A percentile compares a stretch with the other conserved stretches of the same genome.
These are phyloP conservation scores for Ceratobasidium sp. DNA, from an alignment of 1,284 basidiomycete species.

Conservation along the genomic window DNA sequence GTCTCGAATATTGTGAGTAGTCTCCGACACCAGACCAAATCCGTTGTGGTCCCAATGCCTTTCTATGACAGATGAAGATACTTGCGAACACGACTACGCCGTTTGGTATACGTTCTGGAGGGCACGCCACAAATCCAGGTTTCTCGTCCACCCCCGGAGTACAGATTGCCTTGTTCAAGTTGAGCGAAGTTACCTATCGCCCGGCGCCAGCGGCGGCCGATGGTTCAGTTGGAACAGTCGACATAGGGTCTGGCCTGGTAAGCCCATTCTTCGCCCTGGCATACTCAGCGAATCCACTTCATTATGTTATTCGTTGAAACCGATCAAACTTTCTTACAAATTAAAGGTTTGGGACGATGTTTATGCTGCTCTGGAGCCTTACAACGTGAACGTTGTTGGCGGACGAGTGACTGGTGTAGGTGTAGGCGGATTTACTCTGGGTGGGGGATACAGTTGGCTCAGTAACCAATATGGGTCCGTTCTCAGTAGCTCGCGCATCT, in stretches of 20 bases:
- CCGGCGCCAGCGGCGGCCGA: constrained; percentile 38
- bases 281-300: background rate
- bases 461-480: constrained; percentile 29
- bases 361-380: constrained; percentile 60
- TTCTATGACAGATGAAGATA: background rate
- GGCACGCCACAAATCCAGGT: constrained; percentile 62
- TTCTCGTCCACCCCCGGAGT: constrained; percentile 67
- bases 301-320: background rate
- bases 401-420: constrained; percentile 65
- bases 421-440: constrained; percentile 64
- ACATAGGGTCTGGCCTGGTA: constrained; percentile 61
- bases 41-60: background rate
- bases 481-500: too few relatives aligned
- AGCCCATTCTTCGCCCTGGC: background rate
- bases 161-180: constrained; percentile 65
- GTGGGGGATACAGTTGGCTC: constrained; percentile 60
- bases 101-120: constrained; percentile 52
- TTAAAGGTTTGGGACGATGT: constrained; percentile 65
- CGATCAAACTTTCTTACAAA: background rate
- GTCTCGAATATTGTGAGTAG: constrained; percentile 26
- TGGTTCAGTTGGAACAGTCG: constrained; percentile 55
- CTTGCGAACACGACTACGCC: constrained; percentile 25
- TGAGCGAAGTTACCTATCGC: constrained; percentile 61
- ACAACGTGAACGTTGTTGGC: constrained; percentile 64
- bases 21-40: background rate